phyloP scores from a whole-genome alignment of 768 basidiomycete genomes.

The Leccinum pellstonianum region DNA sequence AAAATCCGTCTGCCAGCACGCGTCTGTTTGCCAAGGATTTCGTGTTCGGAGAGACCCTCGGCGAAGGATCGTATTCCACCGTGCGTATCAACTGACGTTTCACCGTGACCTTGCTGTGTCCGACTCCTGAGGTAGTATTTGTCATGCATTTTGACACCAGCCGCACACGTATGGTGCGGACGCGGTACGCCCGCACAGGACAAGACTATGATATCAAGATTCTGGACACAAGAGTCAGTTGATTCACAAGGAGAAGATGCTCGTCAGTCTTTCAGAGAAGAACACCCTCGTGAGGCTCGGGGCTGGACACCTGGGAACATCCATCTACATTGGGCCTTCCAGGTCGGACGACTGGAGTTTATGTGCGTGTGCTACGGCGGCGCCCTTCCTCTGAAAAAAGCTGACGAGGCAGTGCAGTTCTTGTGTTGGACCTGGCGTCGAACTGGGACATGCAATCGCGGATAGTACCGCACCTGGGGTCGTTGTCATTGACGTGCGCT shows the following conservation, averaged over 20 bases:
- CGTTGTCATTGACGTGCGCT: conserved; percentile 72
- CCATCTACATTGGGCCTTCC: conserved; percentile 79
- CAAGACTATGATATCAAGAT: too few relatives aligned
- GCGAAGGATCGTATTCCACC: conserved; percentile 65
- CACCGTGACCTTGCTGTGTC: not conserved
- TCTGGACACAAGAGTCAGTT: conserved; percentile 30
- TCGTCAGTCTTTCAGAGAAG: conserved; percentile 75
- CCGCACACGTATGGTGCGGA: too few relatives aligned
- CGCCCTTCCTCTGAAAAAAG: not conserved
- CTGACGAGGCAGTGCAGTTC: conserved; percentile 47
- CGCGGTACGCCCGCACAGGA: conserved; percentile 42
- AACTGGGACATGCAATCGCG: conserved; percentile 79
- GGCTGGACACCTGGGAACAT: conserved; percentile 74
- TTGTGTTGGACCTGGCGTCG: conserved; percentile 71
- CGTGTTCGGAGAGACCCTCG: conserved; percentile 62
- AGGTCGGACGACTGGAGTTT: conserved; percentile 70
- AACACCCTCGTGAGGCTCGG: conserved; percentile 69
- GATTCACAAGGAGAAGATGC: conserved; percentile 72
- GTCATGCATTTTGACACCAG: too few relatives aligned
- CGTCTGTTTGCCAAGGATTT: conserved; percentile 59
- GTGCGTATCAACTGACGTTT: conserved; percentile 34
- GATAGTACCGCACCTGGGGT: conserved; percentile 68
- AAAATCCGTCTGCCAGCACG: conserved; percentile 46
- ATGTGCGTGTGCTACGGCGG: conserved; percentile 52
- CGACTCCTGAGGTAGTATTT: not conserved